Conservation (phyloP, 768 basidiomycete genomes). For the Lentinula edodes region DNA sequence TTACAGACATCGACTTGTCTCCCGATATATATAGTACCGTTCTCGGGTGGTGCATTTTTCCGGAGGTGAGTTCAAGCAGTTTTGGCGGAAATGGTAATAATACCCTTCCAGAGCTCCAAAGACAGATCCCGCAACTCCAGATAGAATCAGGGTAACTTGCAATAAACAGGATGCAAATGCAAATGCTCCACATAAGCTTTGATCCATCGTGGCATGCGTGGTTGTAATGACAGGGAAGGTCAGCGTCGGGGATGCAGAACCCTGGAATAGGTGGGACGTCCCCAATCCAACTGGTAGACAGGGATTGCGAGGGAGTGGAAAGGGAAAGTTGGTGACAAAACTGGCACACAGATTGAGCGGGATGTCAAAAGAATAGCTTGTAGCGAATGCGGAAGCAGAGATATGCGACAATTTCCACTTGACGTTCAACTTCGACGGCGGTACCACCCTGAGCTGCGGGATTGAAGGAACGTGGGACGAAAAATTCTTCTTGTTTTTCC, state of each 20-base stretch:
- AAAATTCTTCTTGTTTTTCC: slow-evolving; percentile 27
- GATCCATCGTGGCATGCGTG: slow-evolving; percentile 71
- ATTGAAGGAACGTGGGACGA: slow-evolving; percentile 48
- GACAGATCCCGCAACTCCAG: too few species aligned
- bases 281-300: slow-evolving; percentile 64
- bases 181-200: slow-evolving; percentile 53
- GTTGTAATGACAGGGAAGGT: slow-evolving; percentile 75
- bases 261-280: slow-evolving; percentile 32
- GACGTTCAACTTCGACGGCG: slow-evolving; percentile 41
- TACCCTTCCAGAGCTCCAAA: too few species aligned
- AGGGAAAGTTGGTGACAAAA: slow-evolving; percentile 44
- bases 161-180: slow-evolving; percentile 27
- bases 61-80: too few species aligned
- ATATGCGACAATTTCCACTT: slow-evolving; percentile 34
- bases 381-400: slow-evolving; percentile 46
- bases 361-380: slow-evolving; percentile 73
- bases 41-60: too few species aligned
- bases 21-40: too few species aligned
- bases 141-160: too few species aligned
- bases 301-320: slow-evolving; percentile 22
- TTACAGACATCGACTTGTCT: too few species aligned
- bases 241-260: slow-evolving; percentile 76
- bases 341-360: slow-evolving; percentile 63
- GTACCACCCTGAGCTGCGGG: slow-evolving; percentile 26
- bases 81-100: too few species aligned